Base-by-base conservation (phyloP, 176 grass and related monocot genomes). In the Poa pratensis region DNA sequence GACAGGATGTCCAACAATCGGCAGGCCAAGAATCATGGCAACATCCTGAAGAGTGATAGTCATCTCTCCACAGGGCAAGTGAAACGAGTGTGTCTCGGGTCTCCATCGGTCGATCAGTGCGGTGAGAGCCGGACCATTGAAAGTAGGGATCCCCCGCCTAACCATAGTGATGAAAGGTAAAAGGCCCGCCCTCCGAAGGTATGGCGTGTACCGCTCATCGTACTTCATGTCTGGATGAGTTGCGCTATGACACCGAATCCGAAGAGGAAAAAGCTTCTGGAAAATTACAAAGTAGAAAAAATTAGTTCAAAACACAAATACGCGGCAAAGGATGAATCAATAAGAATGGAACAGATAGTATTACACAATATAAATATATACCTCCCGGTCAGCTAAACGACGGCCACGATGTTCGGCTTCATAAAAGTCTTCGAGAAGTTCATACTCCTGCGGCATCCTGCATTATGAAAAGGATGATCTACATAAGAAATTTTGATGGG, bases 11-110 rank as follows among this genome's bases (percentile, higher is more conserved):
- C 62, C 62, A 32, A 17, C 27, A 66, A 66, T 66, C 27, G 62
- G 28, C 62, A 66, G 6, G 6, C 62, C 62, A 18, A 66, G 62
- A 17, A 66, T 66, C 62, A 66, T 66, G 62, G 62, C 62, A 30
- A 66, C 62, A 66, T 66, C 62, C 28, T 66, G 62, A 66, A 66
- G 62, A 34, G 62, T 66, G 13, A 66, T 66, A 32, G 62, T 66
- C 62, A 66, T 66, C 62, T 66, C 62, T 66, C 62, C 62, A 12
- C 62, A 66, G 1, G 62, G 28, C 62, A 66, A 66, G 28, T 66
- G 62, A 34, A 66, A 66, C 5, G 62, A 32, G 62, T 66, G 62
- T 17, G 28, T 34, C 62, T 66, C 62, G 0, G 62, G 62, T 17
- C 62, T 66, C 62, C 62, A 66, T 34, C 27, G 2, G 62, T 66